Base-by-base conservation (phyloP, 352 stramenopile species). In the Thraustochytrium aureum region DNA sequence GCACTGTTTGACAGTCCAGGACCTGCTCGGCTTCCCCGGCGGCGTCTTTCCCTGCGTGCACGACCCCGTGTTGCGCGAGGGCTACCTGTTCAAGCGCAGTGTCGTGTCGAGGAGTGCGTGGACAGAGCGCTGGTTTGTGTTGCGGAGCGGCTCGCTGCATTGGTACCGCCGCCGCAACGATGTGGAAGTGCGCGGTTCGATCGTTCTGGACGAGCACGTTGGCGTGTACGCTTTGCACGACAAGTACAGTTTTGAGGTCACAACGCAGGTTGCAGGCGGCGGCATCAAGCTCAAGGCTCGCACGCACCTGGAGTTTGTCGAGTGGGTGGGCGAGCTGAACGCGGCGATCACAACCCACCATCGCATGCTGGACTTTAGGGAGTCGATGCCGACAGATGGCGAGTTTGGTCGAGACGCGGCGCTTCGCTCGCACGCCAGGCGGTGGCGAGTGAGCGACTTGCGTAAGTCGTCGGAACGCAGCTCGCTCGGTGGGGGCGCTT, bases 181-280 rank as follows among this genome's bases (percentile, higher is more conserved):
- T n/a, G 52, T 73, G 22, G 69, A 79, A 1, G 43, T 10, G 10
- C 69, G 69, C 30, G 69, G 69, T 10, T 64, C 42, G 47, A 74
- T 75, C 14, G 39, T 43, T 3, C 45, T 75, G 26, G 66, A 75
- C 39, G 37, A 75, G 26, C 52, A 42, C 37, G 50, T 35, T 4
- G 54, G 47, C 37, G 66, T 75, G 10, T 75, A 75, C 47, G 54
- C 47, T 17, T 50, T 41, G 32, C 62, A 75, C 22, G 66, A 75
- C 14, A 38, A 35, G 2, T 65, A 66, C 66, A 75, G 47, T 32
- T 75, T 75, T 43, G 66, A 75, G 26, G 33, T 75, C 37, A 66
- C 66, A 6, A 66, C 47, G n/a, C 66, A 41, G 22, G 14, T 17
- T 4, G 32, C 65, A 10, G 22, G 17, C 12, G 32, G 33, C 12